Percentiles rank a stretch among this genome's conserved stretches.
Evolutionary conservation across 257 asterid species (phyloP).

Genomic region (Fraxinus excelsior): DNA sequence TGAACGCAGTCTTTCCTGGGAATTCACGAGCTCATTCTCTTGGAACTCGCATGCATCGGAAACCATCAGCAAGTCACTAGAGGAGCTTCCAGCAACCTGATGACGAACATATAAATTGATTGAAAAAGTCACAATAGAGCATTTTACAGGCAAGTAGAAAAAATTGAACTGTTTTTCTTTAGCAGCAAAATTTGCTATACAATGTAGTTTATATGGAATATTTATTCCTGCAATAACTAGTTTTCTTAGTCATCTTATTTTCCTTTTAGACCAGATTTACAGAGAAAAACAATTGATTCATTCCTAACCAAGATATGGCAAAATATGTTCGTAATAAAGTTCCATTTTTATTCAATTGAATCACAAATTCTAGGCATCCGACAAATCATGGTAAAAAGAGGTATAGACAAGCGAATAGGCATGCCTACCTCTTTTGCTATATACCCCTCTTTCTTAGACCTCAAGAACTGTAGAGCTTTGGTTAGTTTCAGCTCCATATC

Average conservation of each 20-base stretch:
- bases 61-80: slow-evolving; percentile 45
- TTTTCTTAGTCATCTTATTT: slow-evolving; percentile 6
- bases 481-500: slow-evolving; percentile 69
- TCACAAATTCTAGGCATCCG: neutral
- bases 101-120: slow-evolving; percentile 11
- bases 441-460: slow-evolving; percentile 49
- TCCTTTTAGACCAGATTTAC: neutral
- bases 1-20: slow-evolving; percentile 66
- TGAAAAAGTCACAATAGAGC: slow-evolving; percentile 8
- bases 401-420: slow-evolving; percentile 14
- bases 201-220: neutral
- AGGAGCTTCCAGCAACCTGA: slow-evolving; percentile 53
- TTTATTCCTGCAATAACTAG: neutral
- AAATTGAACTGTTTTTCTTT: neutral
- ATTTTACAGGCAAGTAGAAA: slow-evolving; percentile 7
- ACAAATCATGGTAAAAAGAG: slow-evolving; percentile 11
- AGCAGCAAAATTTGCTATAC: slow-evolving; percentile 1
- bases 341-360: neutral
- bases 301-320: neutral
- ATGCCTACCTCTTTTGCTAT: slow-evolving; percentile 49
- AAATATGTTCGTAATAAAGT: slow-evolving; percentile 6
- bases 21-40: slow-evolving; percentile 71
- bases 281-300: slow-evolving; percentile 1
- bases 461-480: slow-evolving; percentile 56
- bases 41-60: slow-evolving; percentile 84